These are phyloP conservation scores for Leptoxyphium fumago DNA, from an alignment of 2,329 filamentous ascomycete genomes.

Conservation along the genomic window DNA sequence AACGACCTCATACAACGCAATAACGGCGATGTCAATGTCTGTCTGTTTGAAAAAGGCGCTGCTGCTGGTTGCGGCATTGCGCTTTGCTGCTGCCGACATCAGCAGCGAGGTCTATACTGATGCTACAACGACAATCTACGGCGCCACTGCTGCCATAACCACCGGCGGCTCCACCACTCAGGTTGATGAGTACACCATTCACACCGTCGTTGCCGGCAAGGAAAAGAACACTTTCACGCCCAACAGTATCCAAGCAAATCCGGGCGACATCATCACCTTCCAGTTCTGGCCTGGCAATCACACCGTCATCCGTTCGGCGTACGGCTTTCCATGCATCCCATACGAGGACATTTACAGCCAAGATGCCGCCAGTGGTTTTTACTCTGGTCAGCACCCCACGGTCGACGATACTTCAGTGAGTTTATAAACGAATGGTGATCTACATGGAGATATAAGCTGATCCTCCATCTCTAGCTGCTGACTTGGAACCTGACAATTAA, in stretches of 20 bases:
- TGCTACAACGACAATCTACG: not conserved
- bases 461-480: constrained; percentile 5
- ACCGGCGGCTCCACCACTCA: constrained; percentile 1
- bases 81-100: not conserved
- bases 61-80: not conserved
- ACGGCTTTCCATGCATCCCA: constrained; percentile 27
- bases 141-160: constrained; percentile 4
- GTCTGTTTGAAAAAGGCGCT: not conserved
- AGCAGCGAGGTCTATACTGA: too few species aligned
- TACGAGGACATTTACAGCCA: constrained; percentile 10
- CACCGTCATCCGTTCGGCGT: constrained; percentile 28
- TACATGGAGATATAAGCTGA: not conserved
- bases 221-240: constrained; percentile 23
- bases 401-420: not conserved
- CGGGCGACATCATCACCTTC: constrained; percentile 29
- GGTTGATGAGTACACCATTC: constrained; percentile 10
- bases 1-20: too few species aligned
- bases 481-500: constrained; percentile 34
- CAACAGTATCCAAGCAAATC: constrained; percentile 21
- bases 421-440: not conserved
- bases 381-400: constrained; percentile 10
- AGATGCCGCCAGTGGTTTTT: constrained; percentile 9
- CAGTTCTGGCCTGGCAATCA: constrained; percentile 29
- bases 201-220: constrained; percentile 24
- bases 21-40: too few species aligned